Conservation (phyloP, 441 rosid genomes). For the Gossypium armourianum region DNA sequence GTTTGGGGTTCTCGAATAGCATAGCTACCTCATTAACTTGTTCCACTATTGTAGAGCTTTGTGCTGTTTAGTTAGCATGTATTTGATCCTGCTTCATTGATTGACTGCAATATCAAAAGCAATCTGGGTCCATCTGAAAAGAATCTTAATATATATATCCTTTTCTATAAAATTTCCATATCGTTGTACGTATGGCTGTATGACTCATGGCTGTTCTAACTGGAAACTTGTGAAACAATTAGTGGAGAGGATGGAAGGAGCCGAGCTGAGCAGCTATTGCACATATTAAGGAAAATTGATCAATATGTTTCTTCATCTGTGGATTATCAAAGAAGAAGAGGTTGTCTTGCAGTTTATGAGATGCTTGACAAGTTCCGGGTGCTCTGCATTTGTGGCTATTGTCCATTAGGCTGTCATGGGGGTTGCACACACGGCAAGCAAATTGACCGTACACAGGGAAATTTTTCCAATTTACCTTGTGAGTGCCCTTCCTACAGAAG, state of each 20-base stretch:
- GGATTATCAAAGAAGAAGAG: slow-evolving; percentile 86
- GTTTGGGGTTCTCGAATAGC: not conserved
- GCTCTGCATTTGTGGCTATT: slow-evolving; percentile 75
- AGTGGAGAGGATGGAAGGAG: slow-evolving; percentile 99
- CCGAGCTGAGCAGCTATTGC: slow-evolving; percentile 93
- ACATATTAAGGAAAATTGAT: slow-evolving; percentile 81
- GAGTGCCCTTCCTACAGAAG: slow-evolving; percentile 21
- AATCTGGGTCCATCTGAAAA: not conserved
- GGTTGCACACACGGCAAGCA: slow-evolving; percentile 79
- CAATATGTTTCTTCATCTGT: slow-evolving; percentile 68
- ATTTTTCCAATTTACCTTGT: slow-evolving; percentile 81
- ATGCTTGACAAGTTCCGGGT: slow-evolving; percentile 82
- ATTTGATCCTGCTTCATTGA: not conserved
- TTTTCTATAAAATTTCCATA: not conserved
- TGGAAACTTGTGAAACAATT: slow-evolving; percentile 25
- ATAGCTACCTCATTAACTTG: not conserved
- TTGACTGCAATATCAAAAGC: not conserved
- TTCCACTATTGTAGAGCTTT: not conserved
- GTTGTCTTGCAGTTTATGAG: slow-evolving; percentile 84
- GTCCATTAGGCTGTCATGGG: slow-evolving; percentile 86
- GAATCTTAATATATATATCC: not conserved
- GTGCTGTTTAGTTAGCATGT: not conserved
- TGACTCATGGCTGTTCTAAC: slow-evolving; percentile 22
- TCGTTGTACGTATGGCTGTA: not conserved
- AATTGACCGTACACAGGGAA: slow-evolving; percentile 65